phyloP scores from a whole-genome alignment of 2,329 filamentous ascomycete genomes.

The Colletotrichum agaves region DNA sequence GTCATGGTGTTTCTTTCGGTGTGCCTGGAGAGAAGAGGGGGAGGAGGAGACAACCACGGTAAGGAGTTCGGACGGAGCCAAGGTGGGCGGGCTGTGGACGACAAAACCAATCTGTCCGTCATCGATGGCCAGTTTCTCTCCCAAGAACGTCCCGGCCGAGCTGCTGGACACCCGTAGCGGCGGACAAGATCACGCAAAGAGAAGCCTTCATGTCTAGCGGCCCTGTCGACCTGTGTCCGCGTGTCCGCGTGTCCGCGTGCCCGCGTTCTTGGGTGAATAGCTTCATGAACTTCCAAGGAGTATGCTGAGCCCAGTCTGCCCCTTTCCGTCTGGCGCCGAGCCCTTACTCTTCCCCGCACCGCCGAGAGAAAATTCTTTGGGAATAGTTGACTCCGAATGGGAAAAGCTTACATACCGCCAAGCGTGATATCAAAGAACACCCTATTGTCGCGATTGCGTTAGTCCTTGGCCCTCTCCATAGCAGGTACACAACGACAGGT shows the following conservation, averaged over 20 bases:
- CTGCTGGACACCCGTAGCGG: not conserved
- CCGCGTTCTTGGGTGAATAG: not conserved
- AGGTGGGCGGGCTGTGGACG: not conserved
- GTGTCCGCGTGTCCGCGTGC: conserved; percentile 12
- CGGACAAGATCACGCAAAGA: not conserved
- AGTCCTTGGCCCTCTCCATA: conserved; percentile 11
- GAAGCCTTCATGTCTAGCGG: not conserved
- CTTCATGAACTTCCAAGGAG: not conserved
- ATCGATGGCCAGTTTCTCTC: not conserved
- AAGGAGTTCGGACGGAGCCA: not conserved
- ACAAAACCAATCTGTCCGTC: not conserved
- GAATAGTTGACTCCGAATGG: conserved; percentile 44
- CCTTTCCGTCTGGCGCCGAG: not conserved
- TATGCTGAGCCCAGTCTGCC: not conserved
- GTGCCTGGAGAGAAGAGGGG: not conserved
- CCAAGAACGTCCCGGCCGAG: not conserved
- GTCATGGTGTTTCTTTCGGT: not conserved
- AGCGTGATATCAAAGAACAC: conserved; percentile 84
- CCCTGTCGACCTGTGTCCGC: conserved; percentile 10
- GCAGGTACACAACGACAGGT: not conserved
- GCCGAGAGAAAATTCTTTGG: not conserved
- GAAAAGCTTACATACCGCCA: conserved; percentile 67
- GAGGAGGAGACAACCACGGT: not conserved
- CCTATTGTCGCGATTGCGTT: conserved; percentile 45
- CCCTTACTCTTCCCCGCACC: not conserved